These are phyloP conservation scores for Chytriomyces sp. DNA, from an alignment of 192 early-diverging fungal species.

Conservation along the genomic window DNA sequence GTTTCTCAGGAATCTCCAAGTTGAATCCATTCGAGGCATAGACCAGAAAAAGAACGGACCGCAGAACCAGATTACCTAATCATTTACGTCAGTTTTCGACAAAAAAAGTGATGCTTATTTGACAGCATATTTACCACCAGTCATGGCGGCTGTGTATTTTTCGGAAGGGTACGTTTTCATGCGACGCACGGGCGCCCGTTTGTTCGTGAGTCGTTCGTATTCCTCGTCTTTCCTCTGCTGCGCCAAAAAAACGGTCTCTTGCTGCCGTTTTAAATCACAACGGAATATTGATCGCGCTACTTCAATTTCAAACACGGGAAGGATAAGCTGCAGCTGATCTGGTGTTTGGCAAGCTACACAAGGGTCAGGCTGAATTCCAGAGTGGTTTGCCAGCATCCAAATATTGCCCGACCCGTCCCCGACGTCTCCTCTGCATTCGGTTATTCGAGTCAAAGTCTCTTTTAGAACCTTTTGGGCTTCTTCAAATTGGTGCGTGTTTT, in stretches of 20 bases:
- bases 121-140: slow-evolving; percentile 19
- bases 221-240: slow-evolving; percentile 34
- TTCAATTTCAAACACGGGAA: slow-evolving; percentile 21
- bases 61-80: slow-evolving; percentile 37
- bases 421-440: slow-evolving; percentile 16
- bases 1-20: slow-evolving; percentile 26
- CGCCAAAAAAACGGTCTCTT: neutral
- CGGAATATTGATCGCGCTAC: slow-evolving; percentile 36
- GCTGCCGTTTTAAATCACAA: slow-evolving; percentile 39
- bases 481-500: slow-evolving; percentile 35
- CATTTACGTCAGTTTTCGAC: neutral
- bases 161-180: slow-evolving; percentile 15
- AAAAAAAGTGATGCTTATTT: neutral
- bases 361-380: slow-evolving; percentile 33
- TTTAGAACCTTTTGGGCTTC: slow-evolving; percentile 40
- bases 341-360: neutral
- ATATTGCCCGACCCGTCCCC: slow-evolving; percentile 32
- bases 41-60: slow-evolving; percentile 30
- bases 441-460: slow-evolving; percentile 33
- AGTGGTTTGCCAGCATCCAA: slow-evolving; percentile 20
- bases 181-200: slow-evolving; percentile 8
- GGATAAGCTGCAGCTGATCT: neutral
- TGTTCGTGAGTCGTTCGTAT: slow-evolving; percentile 43
- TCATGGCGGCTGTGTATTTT: slow-evolving; percentile 20
- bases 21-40: slow-evolving; percentile 35